These are phyloP conservation scores for Linderniella brevidens DNA, from an alignment of 257 asterid genomes.

Conservation along the genomic window DNA sequence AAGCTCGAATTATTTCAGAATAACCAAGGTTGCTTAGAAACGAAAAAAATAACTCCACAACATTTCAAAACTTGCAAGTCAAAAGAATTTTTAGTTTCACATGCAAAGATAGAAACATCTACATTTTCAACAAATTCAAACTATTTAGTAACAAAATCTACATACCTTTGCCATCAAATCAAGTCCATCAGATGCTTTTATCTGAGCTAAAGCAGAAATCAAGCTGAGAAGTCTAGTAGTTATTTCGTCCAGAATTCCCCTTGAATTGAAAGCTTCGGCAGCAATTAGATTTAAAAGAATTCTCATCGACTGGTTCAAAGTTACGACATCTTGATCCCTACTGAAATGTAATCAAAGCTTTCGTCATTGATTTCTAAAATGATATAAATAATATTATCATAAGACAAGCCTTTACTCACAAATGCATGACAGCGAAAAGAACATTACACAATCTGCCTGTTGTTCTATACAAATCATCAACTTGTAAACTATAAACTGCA, in stretches of 20 bases:
- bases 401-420: neutral
- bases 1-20: too few species aligned
- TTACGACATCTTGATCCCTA: conserved; percentile 59
- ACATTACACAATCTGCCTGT: neutral
- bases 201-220: conserved; percentile 28
- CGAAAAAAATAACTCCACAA: neutral
- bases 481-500: conserved; percentile 5
- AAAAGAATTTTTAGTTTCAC: neutral
- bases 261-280: conserved; percentile 59
- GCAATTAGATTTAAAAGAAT: conserved; percentile 70
- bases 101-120: neutral
- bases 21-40: conserved; percentile 6
- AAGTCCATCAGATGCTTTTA: conserved; percentile 36
- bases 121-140: conserved; percentile 4
- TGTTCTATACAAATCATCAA: conserved; percentile 1
- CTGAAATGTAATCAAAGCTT: conserved; percentile 11
- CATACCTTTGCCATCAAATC: conserved; percentile 83
- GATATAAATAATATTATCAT: too few species aligned
- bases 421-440: neutral
- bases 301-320: conserved; percentile 64
- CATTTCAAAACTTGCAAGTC: conserved; percentile 9
- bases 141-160: conserved; percentile 1
- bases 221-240: conserved; percentile 52
- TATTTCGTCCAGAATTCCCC: conserved; percentile 61
- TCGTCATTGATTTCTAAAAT: conserved; percentile 1